Evolutionary conservation across 2,329 filamentous ascomycete genomes (phyloP), one percentile per base, ranked within the genome.

Genomic region (Xylariomycetidae sp.): DNA sequence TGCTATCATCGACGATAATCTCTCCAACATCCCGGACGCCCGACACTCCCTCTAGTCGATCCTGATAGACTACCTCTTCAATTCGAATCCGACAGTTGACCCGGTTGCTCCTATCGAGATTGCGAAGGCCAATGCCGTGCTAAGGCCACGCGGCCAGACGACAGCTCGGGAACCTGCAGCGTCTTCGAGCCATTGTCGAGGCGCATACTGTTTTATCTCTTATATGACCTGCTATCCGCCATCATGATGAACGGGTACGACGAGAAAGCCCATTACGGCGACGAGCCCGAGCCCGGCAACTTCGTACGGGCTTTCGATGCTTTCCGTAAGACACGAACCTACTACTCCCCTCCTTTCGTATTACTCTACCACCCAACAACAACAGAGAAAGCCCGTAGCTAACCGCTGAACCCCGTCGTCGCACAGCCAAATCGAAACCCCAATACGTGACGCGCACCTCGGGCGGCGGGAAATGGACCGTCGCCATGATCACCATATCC

Each of bases 401-500:
- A 23, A 23, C n/a, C n/a, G n/a, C 17, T n/a, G 10, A 12, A 25
- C 18, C 28, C 6, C 30, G 25, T 19, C 18, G 33, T 27, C 27
- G 16, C 39, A 34, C 55, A 95, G 89, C 92, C 47, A 97, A 98
- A 72, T 87, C 90, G 34, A 97, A 97, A 68, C 79, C 89, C 12
- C 88, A 90, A 55, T 98, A 96, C 64, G 82, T 92, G 35, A 82
- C 85, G 29, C 78, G 82, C 45, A 94, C 88, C 19, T 76, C 84
- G 23, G 84, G 85, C 52, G 94, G 92, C 53, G 90, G 90, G 42
- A 88, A 94, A 66, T 96, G 89, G 85, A 97, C 92, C 15, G 74
- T 96, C 30, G 75, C 81, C 32, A 85, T 98, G 65, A 67, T 84
- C 40, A 43, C 85, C 31, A 69, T 94, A 43, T 92, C 87, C 43